Evolutionary conservation across 805 yeast species (phyloP).

Genomic region (Lipomyces chichibuensis): DNA sequence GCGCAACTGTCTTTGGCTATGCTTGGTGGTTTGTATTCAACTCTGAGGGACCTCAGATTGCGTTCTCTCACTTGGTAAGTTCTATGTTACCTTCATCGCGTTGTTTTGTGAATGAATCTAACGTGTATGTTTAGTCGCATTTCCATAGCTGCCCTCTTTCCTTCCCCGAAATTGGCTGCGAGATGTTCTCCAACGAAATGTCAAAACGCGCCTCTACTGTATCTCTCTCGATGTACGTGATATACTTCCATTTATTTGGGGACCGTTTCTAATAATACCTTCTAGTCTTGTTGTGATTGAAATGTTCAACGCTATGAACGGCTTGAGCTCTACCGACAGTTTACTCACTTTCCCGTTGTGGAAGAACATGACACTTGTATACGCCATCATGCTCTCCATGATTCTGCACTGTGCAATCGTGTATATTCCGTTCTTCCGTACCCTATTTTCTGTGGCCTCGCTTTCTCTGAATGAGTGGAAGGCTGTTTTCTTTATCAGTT

Average conservation of each 20-base stretch:
- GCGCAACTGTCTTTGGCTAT: constrained; percentile 50
- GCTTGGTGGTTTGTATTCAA: constrained; percentile 48
- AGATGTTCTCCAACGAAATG: constrained; percentile 42
- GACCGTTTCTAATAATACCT: background rate
- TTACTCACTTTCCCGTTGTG: constrained; percentile 47
- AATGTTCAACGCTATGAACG: constrained; percentile 50
- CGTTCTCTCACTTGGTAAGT: constrained; percentile 41
- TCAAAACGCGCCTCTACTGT: constrained; percentile 47
- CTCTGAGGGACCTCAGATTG: constrained; percentile 46
- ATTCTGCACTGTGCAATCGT: constrained; percentile 44
- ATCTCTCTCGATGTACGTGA: constrained; percentile 44
- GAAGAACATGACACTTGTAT: constrained; percentile 47
- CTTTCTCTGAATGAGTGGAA: constrained; percentile 45
- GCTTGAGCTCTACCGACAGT: constrained; percentile 48
- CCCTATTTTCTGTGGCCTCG: constrained; percentile 45
- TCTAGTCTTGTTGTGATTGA: constrained; percentile 46
- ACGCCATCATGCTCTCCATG: constrained; percentile 46
- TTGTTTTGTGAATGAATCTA: background rate
- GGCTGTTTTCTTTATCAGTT: constrained; percentile 44
- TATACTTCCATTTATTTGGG: background rate
- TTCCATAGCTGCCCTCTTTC: constrained; percentile 45
- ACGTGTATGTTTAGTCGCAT: constrained; percentile 35
- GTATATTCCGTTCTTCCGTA: constrained; percentile 45
- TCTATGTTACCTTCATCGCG: background rate
- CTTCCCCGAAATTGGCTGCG: constrained; percentile 43